Evolutionary conservation across 768 basidiomycete genomes (phyloP), one percentile per base, ranked within the genome.

Genomic region (Podaxis carcinomalis): DNA sequence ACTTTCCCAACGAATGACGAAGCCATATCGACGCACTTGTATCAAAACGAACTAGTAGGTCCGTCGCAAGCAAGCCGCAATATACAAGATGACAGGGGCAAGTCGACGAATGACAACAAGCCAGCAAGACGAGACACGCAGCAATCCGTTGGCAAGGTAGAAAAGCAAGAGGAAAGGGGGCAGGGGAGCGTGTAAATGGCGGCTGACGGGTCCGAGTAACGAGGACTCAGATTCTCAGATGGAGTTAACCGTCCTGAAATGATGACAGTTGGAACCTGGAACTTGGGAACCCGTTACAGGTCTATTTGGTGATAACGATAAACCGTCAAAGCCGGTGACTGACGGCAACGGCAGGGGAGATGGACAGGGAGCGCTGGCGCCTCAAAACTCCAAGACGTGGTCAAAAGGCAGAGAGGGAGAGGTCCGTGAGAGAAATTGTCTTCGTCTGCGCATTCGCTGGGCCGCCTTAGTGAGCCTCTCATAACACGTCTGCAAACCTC

Each of bases 1-100:
- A 83, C 74, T 72, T 78, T 73, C 1, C 73, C 75, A 65, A 75
- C 77, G 66, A 83, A 81, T 35, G 70, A 70, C 46, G 73, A 50
- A 6, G 65, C 62, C 21, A 51, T 56, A 44, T 16, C 42, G 14
- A 44, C 42, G 14, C 35, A n/a, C 28, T n/a, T n/a, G 51, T n/a
- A 51, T 7, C 40, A 42, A 16, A 16, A 42, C 40, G 14, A 42
- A 42, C 14, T 5, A 42, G 2, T 19, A 19, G 3, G 40, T 14
- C 14, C 14, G n/a, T 13, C 14, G 1, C 40, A 5, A 14, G 40
- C 14, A n/a, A 42, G 40, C 11, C 40, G 16, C 13, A 7, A 19
- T 21, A 4, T 1, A n/a, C n/a, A 1, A 7, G 14, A 7, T 5
- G 14, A 44, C 6, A n/a, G 6, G n/a, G 19, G 3, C 42, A 6